Evolutionary conservation across 768 basidiomycete species (phyloP), one percentile per base, ranked within the genome.

Genomic region (Mycena floridula): DNA sequence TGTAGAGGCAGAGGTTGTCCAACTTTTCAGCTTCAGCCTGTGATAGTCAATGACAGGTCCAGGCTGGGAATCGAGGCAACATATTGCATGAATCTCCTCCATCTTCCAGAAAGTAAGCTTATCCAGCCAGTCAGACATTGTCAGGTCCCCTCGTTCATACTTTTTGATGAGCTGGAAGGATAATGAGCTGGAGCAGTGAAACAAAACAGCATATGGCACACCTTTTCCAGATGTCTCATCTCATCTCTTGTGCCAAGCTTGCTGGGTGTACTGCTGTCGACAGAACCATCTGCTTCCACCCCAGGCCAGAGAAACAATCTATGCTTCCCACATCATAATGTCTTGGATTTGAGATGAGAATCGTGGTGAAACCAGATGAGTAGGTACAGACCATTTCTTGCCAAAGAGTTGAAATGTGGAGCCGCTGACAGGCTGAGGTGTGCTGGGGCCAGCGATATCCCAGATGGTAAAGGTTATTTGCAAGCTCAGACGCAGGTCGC

Each of bases 1-100:
- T 83, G 62, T 98, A 98, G 9, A 98, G 76, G 60, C 89, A 97
- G n/a, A 98, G 70, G n/a, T n/a, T n/a, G n/a, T n/a, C n/a, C n/a
- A n/a, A n/a, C n/a, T n/a, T n/a, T n/a, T n/a, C n/a, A n/a, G 91
- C 82, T 63, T 96, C 94, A 5, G 82, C 82, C 91, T 97, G 51
- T 0, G 15, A 7, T n/a, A 13, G 20, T 1, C 7, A 8, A 8
- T 9, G 38, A 12, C 4, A 22, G 13, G 25, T 9, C n/a, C 28
- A 32, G n/a, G 28, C n/a, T n/a, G 9, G 28, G 28, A 9, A 9
- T 38, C 18, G 21, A 21, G 15, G 7, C 13, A 25, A 53, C 84
- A 46, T 59, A 92, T 93, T 2, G 90, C 81, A 59, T 98, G 95
- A 22, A 94, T 82, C 60, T 93, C 88, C 51, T 92, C 93, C 74